These are phyloP conservation scores for Carex littledalei DNA, from an alignment of 176 grass and related monocot species.

Conservation along the genomic window DNA sequence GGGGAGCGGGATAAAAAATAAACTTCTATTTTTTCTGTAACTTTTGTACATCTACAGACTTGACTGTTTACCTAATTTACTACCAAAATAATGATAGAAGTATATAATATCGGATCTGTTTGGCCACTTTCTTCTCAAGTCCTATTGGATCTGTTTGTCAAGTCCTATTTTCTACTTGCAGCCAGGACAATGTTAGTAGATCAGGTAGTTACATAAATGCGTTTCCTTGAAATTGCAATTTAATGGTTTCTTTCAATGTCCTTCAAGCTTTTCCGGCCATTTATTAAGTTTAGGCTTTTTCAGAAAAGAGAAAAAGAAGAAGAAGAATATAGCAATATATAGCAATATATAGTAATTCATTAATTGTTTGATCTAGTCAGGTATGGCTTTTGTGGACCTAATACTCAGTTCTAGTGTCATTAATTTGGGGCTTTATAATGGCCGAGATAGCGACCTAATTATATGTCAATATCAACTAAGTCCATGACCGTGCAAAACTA, in stretches of 20 bases:
- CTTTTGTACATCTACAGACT: background rate
- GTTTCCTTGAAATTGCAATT: background rate
- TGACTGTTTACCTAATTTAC: background rate
- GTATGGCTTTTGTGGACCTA: background rate
- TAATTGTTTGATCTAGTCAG: background rate
- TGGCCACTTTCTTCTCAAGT: background rate
- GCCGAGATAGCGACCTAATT: background rate
- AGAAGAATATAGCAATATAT: background rate
- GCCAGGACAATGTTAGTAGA: background rate
- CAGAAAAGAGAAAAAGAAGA: background rate
- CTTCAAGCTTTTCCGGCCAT: conserved; percentile 9
- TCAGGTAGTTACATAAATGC: background rate
- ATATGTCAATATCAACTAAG: conserved; percentile 9
- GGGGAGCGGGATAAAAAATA: background rate
- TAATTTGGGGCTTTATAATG: background rate
- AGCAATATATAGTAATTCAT: background rate
- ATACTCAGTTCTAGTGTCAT: background rate
- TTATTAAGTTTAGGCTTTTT: background rate
- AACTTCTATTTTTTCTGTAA: background rate
- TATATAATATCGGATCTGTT: background rate
- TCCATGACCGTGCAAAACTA: conserved; percentile 6
- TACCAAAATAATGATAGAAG: background rate
- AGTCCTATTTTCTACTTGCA: background rate
- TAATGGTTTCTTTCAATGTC: background rate
- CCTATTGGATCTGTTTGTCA: no score